Conservation (phyloP, 257 asterid species). For the Solanum tarijense region DNA sequence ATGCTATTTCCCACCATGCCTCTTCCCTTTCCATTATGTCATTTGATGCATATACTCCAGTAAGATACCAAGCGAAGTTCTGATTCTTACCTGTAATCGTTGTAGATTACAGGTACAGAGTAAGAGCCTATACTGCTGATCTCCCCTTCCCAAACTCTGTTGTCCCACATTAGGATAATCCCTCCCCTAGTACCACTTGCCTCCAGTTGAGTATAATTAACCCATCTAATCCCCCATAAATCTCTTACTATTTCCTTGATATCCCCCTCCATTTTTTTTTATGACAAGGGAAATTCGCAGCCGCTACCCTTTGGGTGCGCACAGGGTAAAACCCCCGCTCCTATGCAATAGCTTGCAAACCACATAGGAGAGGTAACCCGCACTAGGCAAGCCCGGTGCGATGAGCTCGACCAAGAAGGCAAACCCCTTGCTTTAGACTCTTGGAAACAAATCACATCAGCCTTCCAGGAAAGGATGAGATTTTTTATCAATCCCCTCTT, state of each 20-base stretch:
- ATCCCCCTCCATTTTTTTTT: background rate
- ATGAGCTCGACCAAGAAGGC: no score
- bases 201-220: background rate
- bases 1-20: background rate
- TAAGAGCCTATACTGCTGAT: background rate
- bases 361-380: no score
- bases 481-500: background rate
- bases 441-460: background rate
- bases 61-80: background rate
- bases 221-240: background rate
- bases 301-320: no score
- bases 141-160: background rate
- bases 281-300: no score
- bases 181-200: background rate
- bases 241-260: background rate
- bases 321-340: no score
- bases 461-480: background rate
- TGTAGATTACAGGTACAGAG: background rate
- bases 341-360: no score
- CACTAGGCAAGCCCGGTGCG: no score
- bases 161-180: background rate
- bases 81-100: background rate
- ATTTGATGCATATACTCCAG: background rate
- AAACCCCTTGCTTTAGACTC: background rate
- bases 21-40: background rate